Evolutionary conservation across 2,329 filamentous ascomycete species (phyloP), one percentile per base, ranked within the genome.

Genomic region (Helotiales sp.): DNA sequence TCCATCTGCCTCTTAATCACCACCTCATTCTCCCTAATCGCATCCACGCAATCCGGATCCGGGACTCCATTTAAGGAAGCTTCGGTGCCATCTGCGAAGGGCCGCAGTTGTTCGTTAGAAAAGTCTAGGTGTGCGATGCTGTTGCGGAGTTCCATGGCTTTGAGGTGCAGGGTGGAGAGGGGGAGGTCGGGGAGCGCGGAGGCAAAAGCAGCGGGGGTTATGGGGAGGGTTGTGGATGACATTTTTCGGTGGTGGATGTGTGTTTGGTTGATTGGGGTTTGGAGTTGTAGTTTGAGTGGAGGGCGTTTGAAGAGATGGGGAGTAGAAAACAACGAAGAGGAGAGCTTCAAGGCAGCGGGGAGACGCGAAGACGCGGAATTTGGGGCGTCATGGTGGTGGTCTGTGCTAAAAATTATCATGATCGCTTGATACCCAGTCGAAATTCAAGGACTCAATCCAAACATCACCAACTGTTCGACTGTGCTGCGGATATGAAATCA

Each of bases 61-160:
- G 88, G 84, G 26, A 82, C 78, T 0, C 71, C 72, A 55, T 70
- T 69, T 2, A 40, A n/a, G n/a, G 69, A 65, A 2, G 64, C 57
- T 22, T 72, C 71, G 6, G 69, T 73, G 2, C 75, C 75, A 17
- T 88, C 84, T 64, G 90, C 89, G 73, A 87, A 93, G 37, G 90
- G 90, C 64, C 85, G 82, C 66, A 93, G 88, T 77, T 93, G 87
- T 70, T 86, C 85, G 80, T 93, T 94, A 70, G 89, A 91, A 78
- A 89, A 88, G 74, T 89, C 86, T 28, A 94, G 87, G 78, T 94
- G 91, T 26, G 86, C 84, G 76, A 93, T 89, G 73, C 84, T 87
- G 84, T 93, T 93, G 77, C 87, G 87, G 69, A 94, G 84, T 78
- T 94, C 92, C 76, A 91, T 86, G 67, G 90, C 86, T 79, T 93